These are phyloP conservation scores for Fusarium bactridioides DNA, from an alignment of 2,329 filamentous ascomycete species.

Conservation along the genomic window DNA sequence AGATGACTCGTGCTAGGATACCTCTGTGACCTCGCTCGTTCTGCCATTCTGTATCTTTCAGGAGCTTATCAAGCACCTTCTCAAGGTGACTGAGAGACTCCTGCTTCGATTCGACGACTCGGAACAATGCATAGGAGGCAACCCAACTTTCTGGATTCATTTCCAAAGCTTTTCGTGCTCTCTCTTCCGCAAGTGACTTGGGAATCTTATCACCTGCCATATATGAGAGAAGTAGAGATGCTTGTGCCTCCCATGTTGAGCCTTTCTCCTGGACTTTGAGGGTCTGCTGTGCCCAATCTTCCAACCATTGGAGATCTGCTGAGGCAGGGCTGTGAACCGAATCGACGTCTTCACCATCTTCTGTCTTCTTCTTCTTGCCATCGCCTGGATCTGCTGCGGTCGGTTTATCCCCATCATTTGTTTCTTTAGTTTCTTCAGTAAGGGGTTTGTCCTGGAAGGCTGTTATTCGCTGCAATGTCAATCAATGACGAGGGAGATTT, in stretches of 20 bases:
- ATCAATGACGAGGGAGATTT: rapidly evolving
- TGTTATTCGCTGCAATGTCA: rapidly evolving
- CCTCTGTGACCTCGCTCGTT: background rate
- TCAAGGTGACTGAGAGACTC: background rate
- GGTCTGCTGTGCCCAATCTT: background rate
- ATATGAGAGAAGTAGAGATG: background rate
- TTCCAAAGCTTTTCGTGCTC: background rate
- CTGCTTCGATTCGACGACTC: background rate
- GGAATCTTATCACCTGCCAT: background rate
- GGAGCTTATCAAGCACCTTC: background rate
- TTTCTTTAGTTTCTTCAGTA: no score
- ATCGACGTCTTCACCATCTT: background rate
- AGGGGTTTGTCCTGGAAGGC: rapidly evolving
- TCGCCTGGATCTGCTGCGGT: no score
- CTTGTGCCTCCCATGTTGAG: background rate
- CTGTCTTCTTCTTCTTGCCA: background rate
- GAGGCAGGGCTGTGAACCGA: background rate
- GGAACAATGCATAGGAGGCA: background rate
- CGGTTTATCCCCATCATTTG: no score
- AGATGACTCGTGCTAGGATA: background rate
- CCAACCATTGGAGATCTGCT: background rate
- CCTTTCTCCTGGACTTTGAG: background rate
- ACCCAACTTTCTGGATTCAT: background rate
- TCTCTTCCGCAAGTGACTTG: background rate
- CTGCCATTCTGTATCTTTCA: background rate